Evolutionary conservation across 202 grass and related monocot species (phyloP), one percentile per base, ranked within the genome.

Genomic region (Hordeum pubiflorum): DNA sequence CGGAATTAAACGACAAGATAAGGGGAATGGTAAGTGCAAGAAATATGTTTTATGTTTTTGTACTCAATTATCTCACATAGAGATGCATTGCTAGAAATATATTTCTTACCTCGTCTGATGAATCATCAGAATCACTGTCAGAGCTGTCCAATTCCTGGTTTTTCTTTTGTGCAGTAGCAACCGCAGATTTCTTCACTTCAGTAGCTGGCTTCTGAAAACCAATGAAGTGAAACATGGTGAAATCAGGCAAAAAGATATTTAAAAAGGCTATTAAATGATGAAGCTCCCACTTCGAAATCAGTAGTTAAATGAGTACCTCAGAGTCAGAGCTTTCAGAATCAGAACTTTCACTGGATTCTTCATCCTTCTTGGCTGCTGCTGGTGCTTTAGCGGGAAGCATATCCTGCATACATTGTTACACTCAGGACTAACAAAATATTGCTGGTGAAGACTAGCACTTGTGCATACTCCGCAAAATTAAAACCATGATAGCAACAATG

Each of bases 41-140:
- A 41, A 58, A 40, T n/a, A 0, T 0, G 48, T 54, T n/a, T 54
- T 54, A 7, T 54, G 15, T 15, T 54, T 54, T 54, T n/a, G 48
- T 54, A 54, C 50, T 54, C 15, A 52, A 52, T 52, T 50, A 17
- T 43, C 37, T 69, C 6, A 46, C 23, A 18, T 7, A 22, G 9
- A 71, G 10, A 72, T 46, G 0, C 23, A 72, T 31, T 20, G 23
- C n/a, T 38, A 69, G 41, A 48, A 18, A 39, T 27, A 61, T 75
- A 39, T 7, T 18, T 58, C 60, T 64, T 82, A 88, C 93, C 34
- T 96, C 81, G 57, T 94, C 88, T 21, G 81, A 89, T 75, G 66
- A 69, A 15, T 88, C 82, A 73, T 90, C 88, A 69, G 88, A 88
- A 55, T 88, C 88, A 29, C 85, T 93, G 31, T 93, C 88, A 78